Conservation (phyloP, 371 early-diverging fungal genomes). For the Rhizomucor pusillus region DNA sequence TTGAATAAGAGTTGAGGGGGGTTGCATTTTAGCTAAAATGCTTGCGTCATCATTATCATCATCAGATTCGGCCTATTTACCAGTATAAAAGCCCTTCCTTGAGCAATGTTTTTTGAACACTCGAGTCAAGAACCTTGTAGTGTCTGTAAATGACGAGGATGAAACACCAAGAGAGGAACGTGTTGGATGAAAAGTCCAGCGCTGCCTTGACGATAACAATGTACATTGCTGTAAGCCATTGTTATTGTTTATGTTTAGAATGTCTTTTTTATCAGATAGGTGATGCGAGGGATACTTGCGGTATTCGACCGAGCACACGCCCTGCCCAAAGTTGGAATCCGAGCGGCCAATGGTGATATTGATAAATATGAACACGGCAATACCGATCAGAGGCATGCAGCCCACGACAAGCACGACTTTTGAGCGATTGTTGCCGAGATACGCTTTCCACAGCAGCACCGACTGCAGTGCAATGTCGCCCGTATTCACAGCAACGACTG, state of each 20-base stretch:
- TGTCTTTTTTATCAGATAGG: not conserved
- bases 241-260: not conserved
- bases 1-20: too few species aligned
- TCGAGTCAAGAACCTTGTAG: slow-evolving; percentile 32
- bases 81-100: slow-evolving; percentile 43
- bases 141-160: slow-evolving; percentile 43
- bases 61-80: slow-evolving; percentile 14
- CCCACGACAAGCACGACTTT: slow-evolving; percentile 30
- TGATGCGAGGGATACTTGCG: slow-evolving; percentile 19
- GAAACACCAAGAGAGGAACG: slow-evolving; percentile 40
- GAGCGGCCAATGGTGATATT: slow-evolving; percentile 39
- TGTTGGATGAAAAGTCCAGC: slow-evolving; percentile 40
- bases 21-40: not conserved
- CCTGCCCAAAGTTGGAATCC: slow-evolving; percentile 1
- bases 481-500: slow-evolving; percentile 40
- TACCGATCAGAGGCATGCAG: slow-evolving; percentile 22
- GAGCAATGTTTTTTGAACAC: slow-evolving; percentile 37
- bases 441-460: slow-evolving; percentile 47
- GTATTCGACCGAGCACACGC: slow-evolving; percentile 32
- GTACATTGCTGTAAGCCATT: slow-evolving; percentile 19
- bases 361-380: slow-evolving; percentile 30
- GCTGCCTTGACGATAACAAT: slow-evolving; percentile 37
- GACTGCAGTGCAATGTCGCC: slow-evolving; percentile 36
- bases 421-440: slow-evolving; percentile 40
- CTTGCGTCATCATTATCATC: slow-evolving; percentile 5